A percentile compares a stretch with the other conserved stretches of the same genome.
phyloP scores from a whole-genome alignment of 129 eudicot genomes.

The Escallonia herrerae region DNA sequence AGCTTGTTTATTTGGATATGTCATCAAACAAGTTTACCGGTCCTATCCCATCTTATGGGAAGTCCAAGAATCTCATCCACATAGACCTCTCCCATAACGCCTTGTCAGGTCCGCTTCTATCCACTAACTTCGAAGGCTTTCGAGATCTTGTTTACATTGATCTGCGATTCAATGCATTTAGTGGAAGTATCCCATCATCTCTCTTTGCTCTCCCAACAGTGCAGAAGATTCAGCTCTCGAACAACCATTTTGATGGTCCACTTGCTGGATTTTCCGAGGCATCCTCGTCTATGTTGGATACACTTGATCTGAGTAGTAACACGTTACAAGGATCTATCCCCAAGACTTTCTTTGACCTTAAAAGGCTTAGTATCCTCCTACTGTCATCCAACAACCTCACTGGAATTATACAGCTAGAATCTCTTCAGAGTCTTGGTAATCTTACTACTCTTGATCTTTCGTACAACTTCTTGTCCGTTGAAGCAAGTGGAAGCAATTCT shows the following conservation, averaged over 20 bases:
- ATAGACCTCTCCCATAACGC: slow-evolving; percentile 11
- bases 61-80: neutral
- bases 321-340: slow-evolving; percentile 13
- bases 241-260: slow-evolving; percentile 7
- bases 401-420: slow-evolving; percentile 1
- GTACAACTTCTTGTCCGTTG: slow-evolving; percentile 35
- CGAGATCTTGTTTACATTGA: neutral
- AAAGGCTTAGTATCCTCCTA: neutral
- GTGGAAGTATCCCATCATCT: slow-evolving; percentile 4
- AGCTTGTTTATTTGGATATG: slow-evolving; percentile 10
- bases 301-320: slow-evolving; percentile 10
- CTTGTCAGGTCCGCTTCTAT: slow-evolving; percentile 6
- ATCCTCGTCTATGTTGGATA: slow-evolving; percentile 2
- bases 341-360: slow-evolving; percentile 1
- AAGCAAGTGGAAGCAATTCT: slow-evolving; percentile 5
- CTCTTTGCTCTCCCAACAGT: slow-evolving; percentile 12
- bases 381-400: slow-evolving; percentile 12
- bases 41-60: neutral
- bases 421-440: neutral
- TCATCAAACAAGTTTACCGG: slow-evolving; percentile 14
- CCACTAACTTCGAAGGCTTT: slow-evolving; percentile 3
- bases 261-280: neutral
- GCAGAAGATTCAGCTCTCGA: neutral
- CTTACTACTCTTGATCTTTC: slow-evolving; percentile 47
- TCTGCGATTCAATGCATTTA: neutral